These are phyloP conservation scores for Phialophora verrucosa DNA, from an alignment of 2,329 filamentous ascomycete species.

Conservation along the genomic window DNA sequence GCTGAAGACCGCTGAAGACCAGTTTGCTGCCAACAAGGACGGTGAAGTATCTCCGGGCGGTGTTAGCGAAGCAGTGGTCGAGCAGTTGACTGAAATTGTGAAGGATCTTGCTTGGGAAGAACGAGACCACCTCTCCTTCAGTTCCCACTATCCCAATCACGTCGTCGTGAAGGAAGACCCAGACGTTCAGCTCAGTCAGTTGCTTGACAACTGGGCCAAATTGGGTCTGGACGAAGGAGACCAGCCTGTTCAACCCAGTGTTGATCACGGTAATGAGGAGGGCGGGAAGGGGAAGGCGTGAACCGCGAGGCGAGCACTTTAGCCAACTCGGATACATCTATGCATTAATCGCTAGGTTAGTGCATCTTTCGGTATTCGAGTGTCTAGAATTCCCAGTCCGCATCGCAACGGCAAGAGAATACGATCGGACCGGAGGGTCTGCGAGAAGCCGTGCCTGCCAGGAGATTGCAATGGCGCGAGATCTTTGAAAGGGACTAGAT, in stretches of 20 bases:
- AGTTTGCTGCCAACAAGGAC: constrained; percentile 5
- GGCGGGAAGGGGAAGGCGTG: neutral
- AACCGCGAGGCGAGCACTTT: neutral
- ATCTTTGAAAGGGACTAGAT: no score
- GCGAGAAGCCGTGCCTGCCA: no score
- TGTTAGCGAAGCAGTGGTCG: constrained; percentile 12
- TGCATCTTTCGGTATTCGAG: no score
- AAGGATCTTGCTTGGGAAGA: constrained; percentile 26
- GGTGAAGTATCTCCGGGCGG: constrained; percentile 1
- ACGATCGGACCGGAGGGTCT: no score
- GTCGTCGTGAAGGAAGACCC: constrained; percentile 13
- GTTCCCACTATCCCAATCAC: constrained; percentile 29
- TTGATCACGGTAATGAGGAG: neutral
- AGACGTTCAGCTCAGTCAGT: constrained; percentile 16
- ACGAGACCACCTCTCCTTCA: constrained; percentile 24
- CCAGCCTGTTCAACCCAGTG: neutral
- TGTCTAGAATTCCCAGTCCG: no score
- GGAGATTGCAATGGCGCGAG: no score
- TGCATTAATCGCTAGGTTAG: no score
- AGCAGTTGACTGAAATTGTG: constrained; percentile 22
- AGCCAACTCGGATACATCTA: no score
- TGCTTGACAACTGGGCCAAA: constrained; percentile 26
- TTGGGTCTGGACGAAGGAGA: constrained; percentile 7
- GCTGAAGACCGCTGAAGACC: constrained; percentile 23
- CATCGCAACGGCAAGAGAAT: no score